Evolutionary conservation across 106 monocot species (phyloP).

Genomic region (Platanthera zijinensis): DNA sequence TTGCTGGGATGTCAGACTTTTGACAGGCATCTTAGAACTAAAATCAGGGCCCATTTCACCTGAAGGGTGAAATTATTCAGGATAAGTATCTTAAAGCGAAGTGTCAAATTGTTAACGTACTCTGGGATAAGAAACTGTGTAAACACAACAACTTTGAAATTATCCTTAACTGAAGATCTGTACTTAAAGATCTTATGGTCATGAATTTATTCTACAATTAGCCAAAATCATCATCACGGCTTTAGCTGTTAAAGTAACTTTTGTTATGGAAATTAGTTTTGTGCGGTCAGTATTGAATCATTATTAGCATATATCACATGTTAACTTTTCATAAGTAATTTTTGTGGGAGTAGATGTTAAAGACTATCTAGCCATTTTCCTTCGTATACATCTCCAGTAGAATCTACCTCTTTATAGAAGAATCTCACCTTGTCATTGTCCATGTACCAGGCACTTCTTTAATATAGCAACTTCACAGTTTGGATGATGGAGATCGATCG

Average conservation of each 20-base stretch:
- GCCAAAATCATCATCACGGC: neutral
- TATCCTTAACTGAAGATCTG: neutral
- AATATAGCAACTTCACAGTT: neutral
- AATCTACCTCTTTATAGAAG: neutral
- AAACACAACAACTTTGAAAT: neutral
- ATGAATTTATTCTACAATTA: neutral
- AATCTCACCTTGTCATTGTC: neutral
- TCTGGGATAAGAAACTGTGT: neutral
- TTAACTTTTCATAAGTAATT: neutral
- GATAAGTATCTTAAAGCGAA: neutral
- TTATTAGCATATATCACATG: neutral
- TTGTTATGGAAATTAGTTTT: too few species aligned
- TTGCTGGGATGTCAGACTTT: slow-evolving; percentile 85
- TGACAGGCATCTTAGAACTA: slow-evolving; percentile 70
- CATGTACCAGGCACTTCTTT: neutral
- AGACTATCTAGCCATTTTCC: neutral
- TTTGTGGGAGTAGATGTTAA: neutral
- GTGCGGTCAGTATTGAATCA: neutral
- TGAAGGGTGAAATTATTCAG: slow-evolving; percentile 15
- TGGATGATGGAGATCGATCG: too few species aligned
- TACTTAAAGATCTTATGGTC: neutral
- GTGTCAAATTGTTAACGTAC: neutral
- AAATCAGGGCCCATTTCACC: slow-evolving; percentile 99
- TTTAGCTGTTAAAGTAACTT: neutral
- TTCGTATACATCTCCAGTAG: neutral